phyloP scores from a whole-genome alignment of 164 flowering plant species.

The Vitis rotundifolia region DNA sequence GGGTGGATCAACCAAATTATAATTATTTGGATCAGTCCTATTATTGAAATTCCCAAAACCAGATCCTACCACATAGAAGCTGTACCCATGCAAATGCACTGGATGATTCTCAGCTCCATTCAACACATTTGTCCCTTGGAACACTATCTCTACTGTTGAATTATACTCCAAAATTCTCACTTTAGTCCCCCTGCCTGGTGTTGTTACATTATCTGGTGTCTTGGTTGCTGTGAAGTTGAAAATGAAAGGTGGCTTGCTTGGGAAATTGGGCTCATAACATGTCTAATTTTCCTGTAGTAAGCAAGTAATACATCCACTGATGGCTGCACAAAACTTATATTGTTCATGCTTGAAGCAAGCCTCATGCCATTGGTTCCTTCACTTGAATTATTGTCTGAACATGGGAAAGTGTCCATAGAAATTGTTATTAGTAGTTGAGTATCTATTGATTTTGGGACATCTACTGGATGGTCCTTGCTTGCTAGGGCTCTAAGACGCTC shows the following conservation, averaged over 20 bases:
- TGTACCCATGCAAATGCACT: conserved; percentile 27
- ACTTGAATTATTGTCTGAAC: not conserved
- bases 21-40: conserved; percentile 10
- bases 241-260: not conserved
- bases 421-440: conserved; percentile 9
- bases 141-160: conserved; percentile 21
- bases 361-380: conserved; percentile 5
- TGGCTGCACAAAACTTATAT: conserved; percentile 2
- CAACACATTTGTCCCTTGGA: conserved; percentile 16
- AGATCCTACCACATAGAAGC: conserved; percentile 23
- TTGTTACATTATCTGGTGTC: too few relatives aligned
- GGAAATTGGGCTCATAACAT: conserved; percentile 12
- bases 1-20: conserved; percentile 25
- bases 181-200: conserved; percentile 4
- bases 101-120: conserved; percentile 19
- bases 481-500: conserved; percentile 18
- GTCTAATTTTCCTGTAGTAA: conserved; percentile 1
- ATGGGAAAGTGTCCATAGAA: not conserved
- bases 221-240: too few relatives aligned
- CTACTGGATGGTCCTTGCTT: conserved; percentile 12
- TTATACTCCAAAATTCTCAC: conserved; percentile 11
- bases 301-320: conserved; percentile 6
- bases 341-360: conserved; percentile 11
- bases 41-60: conserved; percentile 21
- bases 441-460: not conserved